Evolutionary conservation across 2,329 filamentous ascomycete genomes (phyloP).

Genomic region (Didymella arachidicola): DNA sequence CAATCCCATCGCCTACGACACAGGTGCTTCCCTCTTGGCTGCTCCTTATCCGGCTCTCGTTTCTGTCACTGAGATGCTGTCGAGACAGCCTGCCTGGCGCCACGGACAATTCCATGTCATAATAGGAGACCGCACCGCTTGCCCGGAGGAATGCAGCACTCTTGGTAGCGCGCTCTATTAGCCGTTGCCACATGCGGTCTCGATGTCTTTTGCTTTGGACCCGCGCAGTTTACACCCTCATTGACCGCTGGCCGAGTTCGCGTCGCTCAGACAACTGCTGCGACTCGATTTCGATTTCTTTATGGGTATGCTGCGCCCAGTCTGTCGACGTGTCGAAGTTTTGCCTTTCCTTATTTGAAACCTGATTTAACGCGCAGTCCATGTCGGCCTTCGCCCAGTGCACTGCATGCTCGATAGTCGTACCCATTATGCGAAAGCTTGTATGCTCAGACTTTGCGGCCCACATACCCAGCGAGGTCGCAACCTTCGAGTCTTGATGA

Average conservation of each 20-base stretch:
- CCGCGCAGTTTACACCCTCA: not conserved
- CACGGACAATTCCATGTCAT: not conserved
- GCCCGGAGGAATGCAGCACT: not conserved
- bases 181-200: not conserved
- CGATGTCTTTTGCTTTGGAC: not conserved
- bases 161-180: not conserved
- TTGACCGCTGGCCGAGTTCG: not conserved
- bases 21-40: constrained; percentile 10
- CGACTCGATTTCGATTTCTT: not conserved
- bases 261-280: not conserved
- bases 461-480: not conserved
- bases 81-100: constrained; percentile 4
- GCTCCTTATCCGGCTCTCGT: not conserved
- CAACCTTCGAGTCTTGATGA: not conserved
- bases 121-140: not conserved
- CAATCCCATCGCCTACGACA: constrained; percentile 5
- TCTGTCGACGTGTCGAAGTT: not conserved
- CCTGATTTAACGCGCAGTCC: constrained; percentile 2
- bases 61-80: not conserved
- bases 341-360: not conserved
- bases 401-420: not conserved
- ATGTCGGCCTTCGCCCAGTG: not conserved
- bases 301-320: not conserved
- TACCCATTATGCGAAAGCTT: constrained; percentile 2
- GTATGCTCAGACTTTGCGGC: not conserved